Evolutionary conservation across 1,284 basidiomycete species (phyloP).

Genomic region (Rugosomyces carneus): DNA sequence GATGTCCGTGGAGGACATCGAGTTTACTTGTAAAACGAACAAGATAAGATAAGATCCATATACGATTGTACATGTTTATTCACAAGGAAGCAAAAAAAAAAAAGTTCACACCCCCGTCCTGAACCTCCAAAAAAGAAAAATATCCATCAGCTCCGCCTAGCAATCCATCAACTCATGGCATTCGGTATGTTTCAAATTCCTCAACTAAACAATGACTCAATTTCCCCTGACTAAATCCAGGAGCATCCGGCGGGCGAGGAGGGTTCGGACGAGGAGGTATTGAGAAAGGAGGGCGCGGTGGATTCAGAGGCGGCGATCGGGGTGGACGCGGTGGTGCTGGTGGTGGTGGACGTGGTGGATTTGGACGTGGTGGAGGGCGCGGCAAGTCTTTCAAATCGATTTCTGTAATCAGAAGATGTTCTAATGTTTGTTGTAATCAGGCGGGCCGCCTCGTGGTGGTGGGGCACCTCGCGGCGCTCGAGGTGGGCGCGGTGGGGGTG

Average conservation of each 20-base stretch:
- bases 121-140: constrained; percentile 3
- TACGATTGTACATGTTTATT: constrained; percentile 19
- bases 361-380: constrained; percentile 19
- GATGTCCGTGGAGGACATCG: too few species aligned
- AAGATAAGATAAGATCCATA: constrained; percentile 17
- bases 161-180: constrained; percentile 20
- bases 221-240: constrained; percentile 20
- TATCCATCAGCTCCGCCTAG: background rate
- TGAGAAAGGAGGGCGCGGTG: constrained; percentile 26
- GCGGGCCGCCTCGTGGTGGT: constrained; percentile 21
- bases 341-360: constrained; percentile 18
- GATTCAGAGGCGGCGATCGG: constrained; percentile 26
- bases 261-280: constrained; percentile 37
- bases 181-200: constrained; percentile 19
- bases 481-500: constrained; percentile 33
- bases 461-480: constrained; percentile 31
- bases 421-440: constrained; percentile 3
- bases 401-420: background rate
- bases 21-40: too few species aligned
- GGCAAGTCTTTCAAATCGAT: background rate
- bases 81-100: constrained; percentile 16
- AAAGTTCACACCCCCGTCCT: constrained; percentile 5
- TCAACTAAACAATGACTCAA: background rate
- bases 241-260: constrained; percentile 49
- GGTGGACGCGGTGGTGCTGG: constrained; percentile 20